These are phyloP conservation scores for Leccinum fuscescens DNA, from an alignment of 1,284 basidiomycete species.

Conservation along the genomic window DNA sequence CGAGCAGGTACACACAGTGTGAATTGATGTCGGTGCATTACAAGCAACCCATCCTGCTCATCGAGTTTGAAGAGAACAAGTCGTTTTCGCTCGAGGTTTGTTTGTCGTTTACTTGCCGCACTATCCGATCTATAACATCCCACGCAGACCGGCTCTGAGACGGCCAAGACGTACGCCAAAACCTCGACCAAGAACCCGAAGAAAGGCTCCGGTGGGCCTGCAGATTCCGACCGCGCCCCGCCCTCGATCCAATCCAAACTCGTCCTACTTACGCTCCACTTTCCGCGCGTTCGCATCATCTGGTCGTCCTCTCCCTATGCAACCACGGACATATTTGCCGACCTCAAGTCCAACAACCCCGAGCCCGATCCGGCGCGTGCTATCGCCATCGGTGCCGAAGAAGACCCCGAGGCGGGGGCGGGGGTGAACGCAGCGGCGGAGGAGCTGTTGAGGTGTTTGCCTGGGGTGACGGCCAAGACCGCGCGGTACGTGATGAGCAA, in stretches of 20 bases:
- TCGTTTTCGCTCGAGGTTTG: constrained; percentile 20
- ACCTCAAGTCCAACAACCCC: constrained; percentile 81
- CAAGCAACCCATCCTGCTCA: constrained; percentile 91
- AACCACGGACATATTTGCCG: constrained; percentile 89
- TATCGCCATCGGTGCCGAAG: constrained; percentile 77
- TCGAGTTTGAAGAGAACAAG: constrained; percentile 98
- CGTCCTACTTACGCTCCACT: constrained; percentile 84
- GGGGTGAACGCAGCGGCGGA: constrained; percentile 74
- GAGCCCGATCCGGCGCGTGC: constrained; percentile 84
- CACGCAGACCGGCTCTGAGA: too few relatives aligned
- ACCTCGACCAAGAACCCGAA: too few relatives aligned
- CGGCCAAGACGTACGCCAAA: too few relatives aligned
- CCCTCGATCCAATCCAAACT: constrained; percentile 83
- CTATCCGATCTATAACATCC: too few relatives aligned
- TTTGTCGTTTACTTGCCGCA: too few relatives aligned
- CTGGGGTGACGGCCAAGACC: constrained; percentile 85
- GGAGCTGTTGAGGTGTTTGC: constrained; percentile 70
- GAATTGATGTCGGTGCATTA: constrained; percentile 97
- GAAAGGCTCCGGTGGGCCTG: constrained; percentile 19
- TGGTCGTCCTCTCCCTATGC: constrained; percentile 97
- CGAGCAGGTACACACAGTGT: constrained; percentile 87
- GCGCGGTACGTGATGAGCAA: constrained; percentile 82
- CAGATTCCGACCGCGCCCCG: constrained; percentile 40
- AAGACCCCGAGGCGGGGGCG: constrained; percentile 60
- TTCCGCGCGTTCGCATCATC: constrained; percentile 89